Conservation (phyloP, 768 basidiomycete genomes). For the Cystofilobasidium bisporidii region DNA sequence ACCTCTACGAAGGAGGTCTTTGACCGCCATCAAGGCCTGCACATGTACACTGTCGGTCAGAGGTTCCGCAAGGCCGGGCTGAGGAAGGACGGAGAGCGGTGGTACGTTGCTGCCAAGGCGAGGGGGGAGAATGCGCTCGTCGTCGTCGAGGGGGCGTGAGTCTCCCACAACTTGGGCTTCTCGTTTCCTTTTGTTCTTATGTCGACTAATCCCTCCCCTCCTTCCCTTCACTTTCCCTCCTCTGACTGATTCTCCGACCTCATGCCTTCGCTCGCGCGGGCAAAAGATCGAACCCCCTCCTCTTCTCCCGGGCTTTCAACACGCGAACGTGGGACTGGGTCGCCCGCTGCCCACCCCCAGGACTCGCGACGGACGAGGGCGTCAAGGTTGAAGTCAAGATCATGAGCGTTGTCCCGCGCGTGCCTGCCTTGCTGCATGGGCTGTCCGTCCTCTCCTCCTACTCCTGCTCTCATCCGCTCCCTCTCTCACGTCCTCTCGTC, state of each 20-base stretch:
- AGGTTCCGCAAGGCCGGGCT: conserved; percentile 55
- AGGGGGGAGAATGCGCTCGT: conserved; percentile 54
- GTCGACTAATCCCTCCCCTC: background rate
- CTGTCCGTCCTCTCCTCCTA: conserved; percentile 42
- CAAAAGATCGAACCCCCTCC: conserved; percentile 52
- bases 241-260: too few species aligned
- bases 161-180: too few species aligned
- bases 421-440: conserved; percentile 46
- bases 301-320: conserved; percentile 42
- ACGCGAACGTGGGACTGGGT: conserved; percentile 64
- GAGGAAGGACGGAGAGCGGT: conserved; percentile 45
- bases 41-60: conserved; percentile 80
- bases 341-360: conserved; percentile 45
- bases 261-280: conserved; percentile 11
- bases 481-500: background rate
- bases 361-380: conserved; percentile 41
- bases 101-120: conserved; percentile 71
- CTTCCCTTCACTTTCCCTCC: background rate
- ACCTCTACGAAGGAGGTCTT: conserved; percentile 51
- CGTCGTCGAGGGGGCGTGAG: conserved; percentile 65
- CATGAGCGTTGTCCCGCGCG: conserved; percentile 51
- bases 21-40: conserved; percentile 62
- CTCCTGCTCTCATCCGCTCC: background rate
- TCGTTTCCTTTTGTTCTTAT: conserved; percentile 30
- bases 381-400: conserved; percentile 51